These are phyloP conservation scores for Helichrysum umbraculigerum DNA, from an alignment of 129 eudicot genomes.

Conservation along the genomic window DNA sequence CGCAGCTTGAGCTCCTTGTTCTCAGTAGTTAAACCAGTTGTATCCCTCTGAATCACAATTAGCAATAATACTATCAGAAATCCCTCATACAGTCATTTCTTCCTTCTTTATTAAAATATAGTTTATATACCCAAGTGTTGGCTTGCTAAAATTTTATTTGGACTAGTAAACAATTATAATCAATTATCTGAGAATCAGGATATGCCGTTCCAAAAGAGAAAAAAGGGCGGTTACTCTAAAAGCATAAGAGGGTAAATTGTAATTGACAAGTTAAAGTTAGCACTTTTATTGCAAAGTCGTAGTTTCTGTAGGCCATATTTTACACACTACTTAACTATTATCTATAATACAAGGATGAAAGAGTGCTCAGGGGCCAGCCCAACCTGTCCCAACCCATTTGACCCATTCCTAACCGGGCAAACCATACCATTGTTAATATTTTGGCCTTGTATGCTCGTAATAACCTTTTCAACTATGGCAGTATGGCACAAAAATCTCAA, in stretches of 20 bases:
- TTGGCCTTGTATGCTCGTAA: neutral
- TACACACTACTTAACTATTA: neutral
- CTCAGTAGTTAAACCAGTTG: slow-evolving; percentile 69
- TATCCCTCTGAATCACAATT: slow-evolving; percentile 64
- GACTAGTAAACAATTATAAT: no score
- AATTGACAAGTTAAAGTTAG: neutral
- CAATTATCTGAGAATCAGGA: no score
- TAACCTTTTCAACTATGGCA: neutral
- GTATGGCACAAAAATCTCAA: neutral
- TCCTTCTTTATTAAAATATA: neutral
- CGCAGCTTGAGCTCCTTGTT: slow-evolving; percentile 89
- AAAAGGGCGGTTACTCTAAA: no score
- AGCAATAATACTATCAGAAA: slow-evolving; percentile 10
- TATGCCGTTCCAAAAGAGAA: no score
- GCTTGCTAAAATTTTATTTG: neutral
- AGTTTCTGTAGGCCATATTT: neutral
- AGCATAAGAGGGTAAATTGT: neutral
- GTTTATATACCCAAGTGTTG: neutral
- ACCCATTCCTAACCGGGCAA: neutral
- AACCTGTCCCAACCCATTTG: neutral
- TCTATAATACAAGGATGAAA: no score
- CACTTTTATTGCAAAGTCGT: neutral
- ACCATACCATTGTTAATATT: neutral
- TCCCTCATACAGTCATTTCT: neutral
- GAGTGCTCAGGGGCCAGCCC: neutral